Conservation (phyloP, 2,329 filamentous ascomycete genomes). For the Lachnellula arida region DNA sequence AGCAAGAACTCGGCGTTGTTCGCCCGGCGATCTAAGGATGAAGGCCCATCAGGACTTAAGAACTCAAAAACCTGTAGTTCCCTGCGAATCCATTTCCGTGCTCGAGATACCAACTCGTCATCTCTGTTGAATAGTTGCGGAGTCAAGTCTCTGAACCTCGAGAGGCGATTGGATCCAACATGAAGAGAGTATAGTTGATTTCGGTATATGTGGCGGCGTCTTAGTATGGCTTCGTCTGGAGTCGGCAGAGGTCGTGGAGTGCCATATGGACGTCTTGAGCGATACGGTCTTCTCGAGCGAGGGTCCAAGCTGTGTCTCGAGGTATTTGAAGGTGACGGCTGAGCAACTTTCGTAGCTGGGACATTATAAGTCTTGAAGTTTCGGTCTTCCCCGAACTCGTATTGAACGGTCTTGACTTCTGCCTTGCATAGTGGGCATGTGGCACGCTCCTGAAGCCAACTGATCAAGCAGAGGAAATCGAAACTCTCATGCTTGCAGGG, state of each 20-base stretch:
- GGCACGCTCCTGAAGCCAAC: constrained; percentile 70
- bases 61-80: constrained; percentile 83
- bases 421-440: constrained; percentile 76
- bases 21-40: constrained; percentile 39
- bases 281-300: constrained; percentile 15
- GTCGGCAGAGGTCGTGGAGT: constrained; percentile 7
- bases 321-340: constrained; percentile 4
- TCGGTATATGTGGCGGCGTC: constrained; percentile 69
- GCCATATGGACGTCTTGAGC: constrained; percentile 14
- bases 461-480: constrained; percentile 79
- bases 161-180: constrained; percentile 75
- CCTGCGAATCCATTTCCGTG: constrained; percentile 74
- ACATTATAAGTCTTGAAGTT: constrained; percentile 56
- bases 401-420: constrained; percentile 54
- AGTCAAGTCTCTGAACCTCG: constrained; percentile 69
- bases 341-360: constrained; percentile 27
- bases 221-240: constrained; percentile 33
- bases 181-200: constrained; percentile 71
- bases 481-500: constrained; percentile 80
- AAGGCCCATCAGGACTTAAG: constrained; percentile 39
- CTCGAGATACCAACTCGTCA: constrained; percentile 65
- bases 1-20: constrained; percentile 80
- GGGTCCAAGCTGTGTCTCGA: constrained; percentile 11
- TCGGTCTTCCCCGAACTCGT: constrained; percentile 52
- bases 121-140: constrained; percentile 61